Percentiles rank a stretch among this genome's conserved stretches.
These are phyloP conservation scores for Penicillium daleae DNA, from an alignment of 495 filamentous ascomycete species.

Conservation along the genomic window DNA sequence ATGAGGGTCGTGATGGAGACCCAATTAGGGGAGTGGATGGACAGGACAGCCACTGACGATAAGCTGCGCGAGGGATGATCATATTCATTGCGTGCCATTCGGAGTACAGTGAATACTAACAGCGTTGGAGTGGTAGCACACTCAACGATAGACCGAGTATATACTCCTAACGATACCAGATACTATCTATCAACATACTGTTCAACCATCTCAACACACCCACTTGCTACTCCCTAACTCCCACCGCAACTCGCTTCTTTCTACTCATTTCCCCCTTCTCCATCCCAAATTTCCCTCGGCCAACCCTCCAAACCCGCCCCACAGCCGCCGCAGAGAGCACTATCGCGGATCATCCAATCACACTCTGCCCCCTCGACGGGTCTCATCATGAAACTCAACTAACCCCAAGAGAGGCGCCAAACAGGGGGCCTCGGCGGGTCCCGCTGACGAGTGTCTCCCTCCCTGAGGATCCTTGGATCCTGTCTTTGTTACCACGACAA, in stretches of 20 bases:
- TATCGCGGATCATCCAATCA: conserved; percentile 2
- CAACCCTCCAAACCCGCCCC: background rate
- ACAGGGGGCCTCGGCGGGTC: conserved; percentile 16
- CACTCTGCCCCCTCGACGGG: conserved; percentile 13
- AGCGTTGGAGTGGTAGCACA: no score
- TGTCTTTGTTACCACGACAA: background rate
- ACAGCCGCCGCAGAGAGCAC: background rate
- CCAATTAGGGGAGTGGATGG: background rate
- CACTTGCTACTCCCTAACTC: no score
- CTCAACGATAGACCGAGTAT: no score
- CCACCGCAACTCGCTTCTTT: no score
- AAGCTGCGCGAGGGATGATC: background rate
- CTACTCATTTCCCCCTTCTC: background rate
- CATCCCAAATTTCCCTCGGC: conserved; percentile 3
- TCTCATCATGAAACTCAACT: conserved; percentile 35
- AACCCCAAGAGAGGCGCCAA: conserved; percentile 10
- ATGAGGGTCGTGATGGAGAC: no score
- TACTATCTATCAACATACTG: no score
- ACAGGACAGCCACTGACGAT: background rate
- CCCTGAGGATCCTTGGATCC: conserved; percentile 6
- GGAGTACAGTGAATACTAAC: no score
- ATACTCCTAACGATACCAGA: no score
- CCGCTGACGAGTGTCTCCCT: conserved; percentile 28
- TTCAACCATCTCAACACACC: no score
- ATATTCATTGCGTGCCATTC: background rate